These are phyloP conservation scores for Alnus glutinosa DNA, from an alignment of 306 rosid species.

Conservation along the genomic window DNA sequence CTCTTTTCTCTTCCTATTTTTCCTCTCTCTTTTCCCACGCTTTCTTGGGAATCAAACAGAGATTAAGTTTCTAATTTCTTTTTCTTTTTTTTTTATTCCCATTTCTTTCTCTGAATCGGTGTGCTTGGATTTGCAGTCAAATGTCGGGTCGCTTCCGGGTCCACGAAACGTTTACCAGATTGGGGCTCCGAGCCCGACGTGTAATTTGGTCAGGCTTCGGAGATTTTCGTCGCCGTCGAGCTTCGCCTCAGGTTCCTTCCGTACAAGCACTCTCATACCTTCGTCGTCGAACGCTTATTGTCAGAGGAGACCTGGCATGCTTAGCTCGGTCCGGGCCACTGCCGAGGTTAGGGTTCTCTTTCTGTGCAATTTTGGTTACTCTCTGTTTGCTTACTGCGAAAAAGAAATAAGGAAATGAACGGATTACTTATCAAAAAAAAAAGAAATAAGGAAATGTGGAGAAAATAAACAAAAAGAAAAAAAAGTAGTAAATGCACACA, in stretches of 20 bases:
- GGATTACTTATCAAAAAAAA: too few relatives aligned
- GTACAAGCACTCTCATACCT: slow-evolving; percentile 24
- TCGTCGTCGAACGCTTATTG: slow-evolving; percentile 31
- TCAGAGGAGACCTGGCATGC: slow-evolving; percentile 22
- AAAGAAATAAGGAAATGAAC: background rate
- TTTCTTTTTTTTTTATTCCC: background rate
- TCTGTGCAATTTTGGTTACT: background rate
- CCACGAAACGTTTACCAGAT: slow-evolving; percentile 25
- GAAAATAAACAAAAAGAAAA: background rate
- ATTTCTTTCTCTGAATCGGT: background rate
- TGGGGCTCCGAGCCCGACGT: slow-evolving; percentile 25
- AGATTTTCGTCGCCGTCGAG: slow-evolving; percentile 28
- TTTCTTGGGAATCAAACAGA: background rate
- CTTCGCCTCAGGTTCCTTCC: slow-evolving; percentile 34
- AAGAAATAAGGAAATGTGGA: background rate
- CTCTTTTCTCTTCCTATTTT: too few relatives aligned
- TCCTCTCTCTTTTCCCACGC: background rate
- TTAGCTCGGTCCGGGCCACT: slow-evolving; percentile 45
- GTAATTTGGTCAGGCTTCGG: slow-evolving; percentile 20
- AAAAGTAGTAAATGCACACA: too few relatives aligned
- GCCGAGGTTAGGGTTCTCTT: slow-evolving; percentile 41
- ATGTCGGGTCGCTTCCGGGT: slow-evolving; percentile 36
- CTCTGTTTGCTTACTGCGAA: background rate
- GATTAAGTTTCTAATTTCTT: background rate
- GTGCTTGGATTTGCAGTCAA: slow-evolving; percentile 33